These are phyloP conservation scores for Mucor lusitanicus DNA, from an alignment of 371 early-diverging fungal species.

Conservation along the genomic window DNA sequence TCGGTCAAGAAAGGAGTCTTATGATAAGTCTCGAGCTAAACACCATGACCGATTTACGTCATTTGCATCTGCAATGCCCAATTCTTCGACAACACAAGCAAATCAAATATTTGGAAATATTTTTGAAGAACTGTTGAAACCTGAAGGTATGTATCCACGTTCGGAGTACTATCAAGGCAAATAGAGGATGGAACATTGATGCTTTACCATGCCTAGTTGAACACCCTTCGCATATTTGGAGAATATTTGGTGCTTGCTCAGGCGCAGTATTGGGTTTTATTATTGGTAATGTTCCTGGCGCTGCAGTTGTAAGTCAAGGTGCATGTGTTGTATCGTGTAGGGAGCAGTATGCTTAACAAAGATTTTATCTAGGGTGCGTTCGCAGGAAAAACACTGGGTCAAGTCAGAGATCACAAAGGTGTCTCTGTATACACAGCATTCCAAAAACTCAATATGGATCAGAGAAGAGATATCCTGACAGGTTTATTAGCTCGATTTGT, in stretches of 20 bases:
- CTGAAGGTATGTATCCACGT: slow-evolving; percentile 17
- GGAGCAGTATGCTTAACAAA: background rate
- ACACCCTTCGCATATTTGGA: slow-evolving; percentile 30
- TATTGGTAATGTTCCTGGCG: slow-evolving; percentile 31
- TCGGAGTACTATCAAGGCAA: background rate
- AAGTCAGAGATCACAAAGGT: slow-evolving; percentile 38
- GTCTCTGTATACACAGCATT: slow-evolving; percentile 51
- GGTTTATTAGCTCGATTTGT: slow-evolving; percentile 42
- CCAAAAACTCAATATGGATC: slow-evolving; percentile 30
- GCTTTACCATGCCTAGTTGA: slow-evolving; percentile 13
- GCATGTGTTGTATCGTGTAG: background rate
- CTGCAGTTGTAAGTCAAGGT: slow-evolving; percentile 25
- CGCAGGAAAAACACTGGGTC: slow-evolving; percentile 30
- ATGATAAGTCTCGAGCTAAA: slow-evolving; percentile 72
- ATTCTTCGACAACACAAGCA: slow-evolving; percentile 23
- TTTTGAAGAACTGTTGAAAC: slow-evolving; percentile 28
- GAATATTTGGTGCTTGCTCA: slow-evolving; percentile 26
- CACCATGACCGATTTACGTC: slow-evolving; percentile 12
- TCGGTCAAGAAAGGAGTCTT: slow-evolving; percentile 62
- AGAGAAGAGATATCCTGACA: slow-evolving; percentile 43
- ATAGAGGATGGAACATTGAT: no score
- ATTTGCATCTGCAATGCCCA: slow-evolving; percentile 17
- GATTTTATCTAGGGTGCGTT: slow-evolving; percentile 21
- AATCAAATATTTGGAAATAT: slow-evolving; percentile 30
- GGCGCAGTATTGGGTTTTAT: slow-evolving; percentile 33